Base-by-base conservation (phyloP, 257 asterid genomes). In the Salvia hispanica region DNA sequence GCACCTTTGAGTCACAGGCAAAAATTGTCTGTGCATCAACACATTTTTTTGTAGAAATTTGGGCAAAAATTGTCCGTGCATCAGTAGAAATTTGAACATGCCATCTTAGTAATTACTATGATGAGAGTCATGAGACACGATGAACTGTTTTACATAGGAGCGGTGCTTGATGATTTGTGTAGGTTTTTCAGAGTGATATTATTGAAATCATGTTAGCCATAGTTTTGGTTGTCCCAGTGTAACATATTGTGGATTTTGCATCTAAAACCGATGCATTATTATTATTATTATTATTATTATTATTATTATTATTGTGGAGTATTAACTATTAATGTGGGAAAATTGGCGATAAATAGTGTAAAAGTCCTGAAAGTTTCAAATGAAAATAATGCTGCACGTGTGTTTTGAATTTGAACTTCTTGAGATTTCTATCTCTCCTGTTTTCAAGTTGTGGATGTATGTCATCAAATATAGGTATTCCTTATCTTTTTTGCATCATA, bases 71-170 rank as follows among this genome's bases (percentile, higher is more conserved):
- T n/a, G n/a, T n/a, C n/a, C n/a, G n/a, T n/a, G n/a, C n/a, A n/a
- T n/a, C n/a, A n/a, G n/a, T n/a, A n/a, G n/a, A n/a, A n/a, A n/a
- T 48, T 25, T 39, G 56, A 36, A 58, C 67, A 9, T 46, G 55
- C 16, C 6, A 0, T 39, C 39, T 34, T 12, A 6, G 14, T 3
- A 6, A 9, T 61, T 28, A 40, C 63, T 61, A 14, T 9, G 31
- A 54, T 9, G 36, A 71, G 48, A 43, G 31, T 25, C 28, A 5
- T 40, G 51, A 25, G 31, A 25, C 31, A 25, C 3, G 61, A 54
- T 39, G 13, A 37, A 70, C 61, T 50, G 37, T 39, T 7, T 25
- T 25, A 25, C 9, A 0, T 14, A 16, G 15, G 15, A 58, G 40
- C 1, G 39, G 39, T 34, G 39, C 5, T 34, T 34, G 39, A 34